Conservation (phyloP, 805 yeast genomes). For the Nakazawaea molendinolei region DNA sequence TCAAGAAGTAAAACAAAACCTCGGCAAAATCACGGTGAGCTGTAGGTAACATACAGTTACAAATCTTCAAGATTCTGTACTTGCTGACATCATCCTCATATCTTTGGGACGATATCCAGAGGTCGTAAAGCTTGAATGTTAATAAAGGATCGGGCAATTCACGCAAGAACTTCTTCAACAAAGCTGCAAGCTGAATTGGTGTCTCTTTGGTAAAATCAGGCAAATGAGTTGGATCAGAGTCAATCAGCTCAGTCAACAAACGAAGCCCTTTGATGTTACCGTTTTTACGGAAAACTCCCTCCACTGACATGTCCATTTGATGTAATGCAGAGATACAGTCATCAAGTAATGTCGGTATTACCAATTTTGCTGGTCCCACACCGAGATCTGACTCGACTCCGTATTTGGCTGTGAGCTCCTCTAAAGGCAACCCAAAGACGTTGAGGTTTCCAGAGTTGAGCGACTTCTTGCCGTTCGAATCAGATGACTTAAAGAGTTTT, state of each 20-base stretch:
- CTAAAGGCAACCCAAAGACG: slow-evolving; percentile 79
- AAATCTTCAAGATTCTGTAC: slow-evolving; percentile 51
- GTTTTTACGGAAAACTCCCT: slow-evolving; percentile 92
- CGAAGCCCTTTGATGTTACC: slow-evolving; percentile 85
- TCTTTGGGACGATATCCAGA: slow-evolving; percentile 72
- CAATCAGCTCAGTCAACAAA: slow-evolving; percentile 67
- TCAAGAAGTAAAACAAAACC: slow-evolving; percentile 76
- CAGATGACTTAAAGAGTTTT: slow-evolving; percentile 32
- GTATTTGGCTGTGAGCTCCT: slow-evolving; percentile 52
- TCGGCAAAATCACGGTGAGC: slow-evolving; percentile 81
- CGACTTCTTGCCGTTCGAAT: neutral
- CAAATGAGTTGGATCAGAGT: slow-evolving; percentile 60
- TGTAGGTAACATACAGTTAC: slow-evolving; percentile 74
- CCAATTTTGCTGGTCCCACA: slow-evolving; percentile 71
- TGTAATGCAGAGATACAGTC: slow-evolving; percentile 78
- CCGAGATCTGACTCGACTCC: slow-evolving; percentile 86
- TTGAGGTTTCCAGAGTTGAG: slow-evolving; percentile 16
- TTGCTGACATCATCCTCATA: slow-evolving; percentile 36
- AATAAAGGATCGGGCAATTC: slow-evolving; percentile 90
- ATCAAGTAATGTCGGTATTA: slow-evolving; percentile 81
- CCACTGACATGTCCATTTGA: slow-evolving; percentile 90
- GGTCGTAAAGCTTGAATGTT: slow-evolving; percentile 64
- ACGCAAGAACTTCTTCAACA: slow-evolving; percentile 83
- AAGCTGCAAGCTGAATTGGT: slow-evolving; percentile 89
- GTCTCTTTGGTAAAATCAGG: slow-evolving; percentile 69